Percentiles rank a stretch among this genome's conserved stretches.
phyloP scores from a whole-genome alignment of 257 asterid species.

The Misopates orontium region DNA sequence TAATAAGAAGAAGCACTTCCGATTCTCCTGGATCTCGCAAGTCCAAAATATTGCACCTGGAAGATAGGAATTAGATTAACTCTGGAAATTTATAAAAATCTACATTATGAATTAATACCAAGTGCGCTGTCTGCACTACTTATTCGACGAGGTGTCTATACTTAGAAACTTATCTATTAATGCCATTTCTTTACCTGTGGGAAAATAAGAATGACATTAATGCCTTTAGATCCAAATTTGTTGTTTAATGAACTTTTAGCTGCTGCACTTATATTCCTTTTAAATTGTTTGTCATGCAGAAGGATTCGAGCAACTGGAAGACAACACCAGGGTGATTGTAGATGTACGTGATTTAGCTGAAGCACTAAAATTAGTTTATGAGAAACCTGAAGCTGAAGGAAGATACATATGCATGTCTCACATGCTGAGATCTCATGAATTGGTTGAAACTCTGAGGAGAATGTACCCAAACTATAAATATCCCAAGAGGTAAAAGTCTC shows the following conservation, averaged over 20 bases:
- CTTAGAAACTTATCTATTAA: neutral
- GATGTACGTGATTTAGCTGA: slow-evolving; percentile 77
- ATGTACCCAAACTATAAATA: slow-evolving; percentile 55
- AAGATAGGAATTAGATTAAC: no score
- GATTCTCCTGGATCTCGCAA: no score
- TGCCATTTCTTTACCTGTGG: neutral
- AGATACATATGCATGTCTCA: slow-evolving; percentile 68
- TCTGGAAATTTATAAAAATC: no score
- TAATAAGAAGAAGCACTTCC: no score
- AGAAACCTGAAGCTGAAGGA: slow-evolving; percentile 65
- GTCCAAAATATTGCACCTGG: no score
- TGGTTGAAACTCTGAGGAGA: slow-evolving; percentile 51
- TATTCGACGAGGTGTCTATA: no score
- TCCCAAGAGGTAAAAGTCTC: slow-evolving; percentile 61
- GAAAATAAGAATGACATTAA: no score
- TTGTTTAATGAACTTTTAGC: neutral
- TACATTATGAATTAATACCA: no score
- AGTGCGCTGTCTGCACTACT: no score
- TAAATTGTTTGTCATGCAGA: slow-evolving; percentile 34
- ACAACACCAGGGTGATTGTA: slow-evolving; percentile 36
- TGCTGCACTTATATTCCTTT: neutral
- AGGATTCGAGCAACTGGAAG: slow-evolving; percentile 54
- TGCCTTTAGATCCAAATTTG: no score
- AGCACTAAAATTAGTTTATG: slow-evolving; percentile 55
- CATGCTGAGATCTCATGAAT: slow-evolving; percentile 28